Conservation (phyloP, 768 basidiomycete genomes). For the Chalciporus piperatus region DNA sequence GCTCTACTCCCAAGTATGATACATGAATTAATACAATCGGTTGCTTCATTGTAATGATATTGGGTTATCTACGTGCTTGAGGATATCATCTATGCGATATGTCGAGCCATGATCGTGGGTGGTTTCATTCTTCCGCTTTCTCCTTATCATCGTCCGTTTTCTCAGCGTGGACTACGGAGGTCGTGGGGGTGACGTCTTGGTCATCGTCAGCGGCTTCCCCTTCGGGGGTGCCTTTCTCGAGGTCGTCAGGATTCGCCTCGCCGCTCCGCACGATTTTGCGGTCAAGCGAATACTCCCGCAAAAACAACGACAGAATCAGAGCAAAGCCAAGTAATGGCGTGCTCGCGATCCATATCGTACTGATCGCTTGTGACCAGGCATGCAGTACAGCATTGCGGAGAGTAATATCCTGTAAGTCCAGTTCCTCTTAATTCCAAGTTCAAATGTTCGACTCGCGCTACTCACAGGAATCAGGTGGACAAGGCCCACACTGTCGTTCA, state of each 20-base stretch:
- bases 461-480: conserved; percentile 35
- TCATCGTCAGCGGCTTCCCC: no score
- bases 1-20: no score
- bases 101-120: no score
- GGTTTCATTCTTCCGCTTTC: no score
- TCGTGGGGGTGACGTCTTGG: no score
- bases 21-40: no score
- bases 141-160: no score
- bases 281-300: conserved; percentile 59
- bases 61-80: no score
- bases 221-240: conserved; percentile 21
- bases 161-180: no score
- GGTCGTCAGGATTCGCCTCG: conserved; percentile 20
- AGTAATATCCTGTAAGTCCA: conserved; percentile 41
- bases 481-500: conserved; percentile 45
- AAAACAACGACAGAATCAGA: conserved; percentile 49
- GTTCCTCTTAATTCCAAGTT: not conserved
- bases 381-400: conserved; percentile 51
- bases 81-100: no score
- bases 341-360: conserved; percentile 61
- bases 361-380: conserved; percentile 62
- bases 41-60: no score
- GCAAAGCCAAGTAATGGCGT: conserved; percentile 55
- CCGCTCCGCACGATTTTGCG: conserved; percentile 44
- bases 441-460: not conserved